Percentiles rank a stretch among this genome's conserved stretches.
Evolutionary conservation across 805 yeast genomes (phyloP).

Genomic region (Starmerella bacillaris): DNA sequence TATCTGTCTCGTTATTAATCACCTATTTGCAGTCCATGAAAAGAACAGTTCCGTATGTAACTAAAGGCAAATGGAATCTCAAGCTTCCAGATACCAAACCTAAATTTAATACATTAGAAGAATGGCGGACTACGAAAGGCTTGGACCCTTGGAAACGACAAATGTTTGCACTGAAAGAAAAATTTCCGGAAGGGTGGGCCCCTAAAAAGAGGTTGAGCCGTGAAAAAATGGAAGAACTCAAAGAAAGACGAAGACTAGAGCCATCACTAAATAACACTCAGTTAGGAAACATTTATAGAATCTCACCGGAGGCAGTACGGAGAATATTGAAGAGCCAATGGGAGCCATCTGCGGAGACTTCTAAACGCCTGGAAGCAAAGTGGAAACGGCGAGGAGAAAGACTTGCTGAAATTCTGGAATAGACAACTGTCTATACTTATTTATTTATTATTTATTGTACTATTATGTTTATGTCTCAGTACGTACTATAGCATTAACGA

Average conservation of each 20-base stretch:
- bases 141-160: conserved; percentile 59
- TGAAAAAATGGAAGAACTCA: conserved; percentile 47
- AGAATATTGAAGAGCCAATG: conserved; percentile 63
- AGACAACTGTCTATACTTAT: no score
- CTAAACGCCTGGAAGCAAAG: conserved; percentile 28
- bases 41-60: conserved; percentile 12
- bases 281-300: conserved; percentile 43
- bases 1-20: no score
- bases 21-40: conserved; percentile 1
- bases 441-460: no score
- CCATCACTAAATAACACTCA: conserved; percentile 47
- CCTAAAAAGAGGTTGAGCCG: conserved; percentile 53
- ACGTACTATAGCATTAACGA: no score
- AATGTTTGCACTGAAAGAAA: conserved; percentile 41
- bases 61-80: conserved; percentile 23
- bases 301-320: conserved; percentile 69
- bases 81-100: conserved; percentile 15
- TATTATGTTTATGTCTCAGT: no score
- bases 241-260: conserved; percentile 32
- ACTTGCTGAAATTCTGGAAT: conserved; percentile 10
- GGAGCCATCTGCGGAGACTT: conserved; percentile 46
- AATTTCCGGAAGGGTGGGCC: conserved; percentile 46
- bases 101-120: conserved; percentile 27
- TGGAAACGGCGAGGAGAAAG: conserved; percentile 36
- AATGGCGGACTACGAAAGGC: conserved; percentile 28